Evolutionary conservation across 148 eudicot species (phyloP).

Genomic region (Polygonum aviculare): DNA sequence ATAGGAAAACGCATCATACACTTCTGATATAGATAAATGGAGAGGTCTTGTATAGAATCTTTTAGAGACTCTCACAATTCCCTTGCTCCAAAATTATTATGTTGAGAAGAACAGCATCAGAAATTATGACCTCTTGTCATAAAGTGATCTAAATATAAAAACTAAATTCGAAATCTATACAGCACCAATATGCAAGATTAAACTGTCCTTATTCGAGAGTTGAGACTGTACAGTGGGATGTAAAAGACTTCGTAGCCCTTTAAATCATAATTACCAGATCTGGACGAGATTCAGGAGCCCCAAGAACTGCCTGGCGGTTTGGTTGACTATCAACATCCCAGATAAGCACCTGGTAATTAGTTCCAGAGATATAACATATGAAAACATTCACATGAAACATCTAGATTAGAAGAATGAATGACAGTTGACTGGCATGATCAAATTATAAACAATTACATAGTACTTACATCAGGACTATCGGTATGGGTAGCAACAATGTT

Average conservation of each 20-base stretch:
- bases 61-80: neutral
- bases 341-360: conserved; percentile 55
- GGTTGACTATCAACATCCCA: conserved; percentile 97
- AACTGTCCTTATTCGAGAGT: neutral
- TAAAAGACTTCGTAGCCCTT: neutral
- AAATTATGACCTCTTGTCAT: neutral
- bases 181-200: neutral
- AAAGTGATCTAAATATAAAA: neutral
- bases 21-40: neutral
- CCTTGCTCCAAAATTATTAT: neutral
- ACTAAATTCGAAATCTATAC: neutral
- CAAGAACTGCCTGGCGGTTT: conserved; percentile 74
- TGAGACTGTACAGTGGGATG: neutral
- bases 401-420: neutral
- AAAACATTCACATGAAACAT: neutral
- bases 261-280: conserved; percentile 54
- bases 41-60: neutral
- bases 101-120: neutral
- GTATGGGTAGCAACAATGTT: conserved; percentile 97
- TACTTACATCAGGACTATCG: conserved; percentile 87
- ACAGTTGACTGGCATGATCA: neutral
- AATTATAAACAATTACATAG: neutral
- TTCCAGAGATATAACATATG: neutral
- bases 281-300: conserved; percentile 70
- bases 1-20: neutral